Percentiles rank a stretch among this genome's conserved stretches.
phyloP scores from a whole-genome alignment of 2,329 filamentous ascomycete species.

The Exophiala viscosa region DNA sequence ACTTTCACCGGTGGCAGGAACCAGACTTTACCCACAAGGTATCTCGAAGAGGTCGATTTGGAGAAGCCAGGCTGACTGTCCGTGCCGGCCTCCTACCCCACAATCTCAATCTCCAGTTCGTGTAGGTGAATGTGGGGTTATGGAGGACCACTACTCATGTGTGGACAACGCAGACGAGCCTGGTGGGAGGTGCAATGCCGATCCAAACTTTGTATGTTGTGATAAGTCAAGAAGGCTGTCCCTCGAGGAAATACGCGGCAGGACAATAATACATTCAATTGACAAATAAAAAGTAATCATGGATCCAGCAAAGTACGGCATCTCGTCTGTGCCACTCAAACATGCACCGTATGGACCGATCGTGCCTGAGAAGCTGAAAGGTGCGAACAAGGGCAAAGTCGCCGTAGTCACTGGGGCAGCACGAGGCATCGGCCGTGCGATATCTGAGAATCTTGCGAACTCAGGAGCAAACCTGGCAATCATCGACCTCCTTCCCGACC shows the following conservation, averaged over 20 bases:
- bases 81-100: not conserved
- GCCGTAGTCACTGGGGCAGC: constrained; percentile 31
- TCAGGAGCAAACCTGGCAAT: constrained; percentile 27
- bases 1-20: no score
- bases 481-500: constrained; percentile 26
- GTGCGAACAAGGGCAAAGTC: constrained; percentile 20
- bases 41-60: not conserved
- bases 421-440: constrained; percentile 31
- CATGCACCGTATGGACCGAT: constrained; percentile 21
- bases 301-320: constrained; percentile 17
- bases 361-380: constrained; percentile 12
- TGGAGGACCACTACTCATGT: not conserved
- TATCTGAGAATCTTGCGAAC: constrained; percentile 26
- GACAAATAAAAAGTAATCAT: constrained; percentile 3
- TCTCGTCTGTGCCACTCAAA: constrained; percentile 17
- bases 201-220: not conserved
- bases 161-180: no score
- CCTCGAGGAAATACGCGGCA: no score
- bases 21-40: not conserved
- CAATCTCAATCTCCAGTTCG: not conserved
- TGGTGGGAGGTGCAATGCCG: not conserved
- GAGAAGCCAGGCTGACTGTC: not conserved
- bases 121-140: not conserved
- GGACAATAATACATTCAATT: not conserved
- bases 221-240: no score